phyloP scores from a whole-genome alignment of 225 moss, liverwort and hornwort genomes.

The Rhytidiadelphus loreus region DNA sequence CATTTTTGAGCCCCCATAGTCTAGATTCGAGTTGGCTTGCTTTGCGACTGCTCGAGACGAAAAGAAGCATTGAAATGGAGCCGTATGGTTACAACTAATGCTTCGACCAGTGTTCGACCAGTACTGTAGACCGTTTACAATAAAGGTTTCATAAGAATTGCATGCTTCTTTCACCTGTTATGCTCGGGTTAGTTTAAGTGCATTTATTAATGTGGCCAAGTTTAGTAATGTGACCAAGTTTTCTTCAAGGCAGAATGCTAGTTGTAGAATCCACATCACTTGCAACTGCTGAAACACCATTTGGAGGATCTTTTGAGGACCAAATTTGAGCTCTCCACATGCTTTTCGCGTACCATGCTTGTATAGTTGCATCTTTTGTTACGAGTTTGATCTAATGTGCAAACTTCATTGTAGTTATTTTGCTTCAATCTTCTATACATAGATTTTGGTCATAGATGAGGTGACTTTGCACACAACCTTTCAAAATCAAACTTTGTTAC shows the following conservation, averaged over 20 bases:
- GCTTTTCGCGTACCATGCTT: not conserved
- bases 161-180: not conserved
- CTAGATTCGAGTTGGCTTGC: not conserved
- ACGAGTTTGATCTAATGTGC: not conserved
- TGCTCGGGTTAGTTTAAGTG: too few species aligned
- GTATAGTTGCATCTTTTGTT: not conserved
- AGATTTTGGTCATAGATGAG: not conserved
- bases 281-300: not conserved
- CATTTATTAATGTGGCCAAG: not conserved
- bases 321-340: not conserved
- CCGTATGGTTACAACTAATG: not conserved
- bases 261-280: not conserved
- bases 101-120: not conserved
- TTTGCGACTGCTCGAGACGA: not conserved
- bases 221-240: not conserved
- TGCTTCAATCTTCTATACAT: not conserved
- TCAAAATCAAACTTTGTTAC: not conserved
- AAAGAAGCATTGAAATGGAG: not conserved
- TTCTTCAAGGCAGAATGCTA: not conserved
- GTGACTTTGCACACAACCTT: not conserved
- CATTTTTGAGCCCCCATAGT: not conserved
- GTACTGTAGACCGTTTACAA: not conserved
- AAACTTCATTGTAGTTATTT: not conserved
- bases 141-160: not conserved
- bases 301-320: not conserved